These are phyloP conservation scores for Polysphondylium violaceum DNA, from an alignment of 78 protist species.

Conservation along the genomic window DNA sequence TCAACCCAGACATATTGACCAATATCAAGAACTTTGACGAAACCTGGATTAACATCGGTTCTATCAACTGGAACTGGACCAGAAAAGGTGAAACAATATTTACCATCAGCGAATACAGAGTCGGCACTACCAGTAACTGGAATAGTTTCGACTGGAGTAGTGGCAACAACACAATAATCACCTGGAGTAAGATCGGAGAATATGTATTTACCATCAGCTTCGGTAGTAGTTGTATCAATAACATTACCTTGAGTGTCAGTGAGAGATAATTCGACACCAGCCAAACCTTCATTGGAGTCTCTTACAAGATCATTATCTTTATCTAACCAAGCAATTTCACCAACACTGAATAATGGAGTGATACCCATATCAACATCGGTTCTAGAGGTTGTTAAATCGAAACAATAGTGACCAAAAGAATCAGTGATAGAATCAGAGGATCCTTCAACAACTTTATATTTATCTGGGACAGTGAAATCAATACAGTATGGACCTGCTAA, in stretches of 20 bases:
- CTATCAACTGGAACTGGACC: background rate
- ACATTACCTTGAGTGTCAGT: background rate
- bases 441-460: background rate
- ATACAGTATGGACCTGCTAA: conserved; percentile 19
- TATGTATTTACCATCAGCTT: conserved; percentile 5
- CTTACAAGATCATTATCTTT: background rate
- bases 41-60: conserved; percentile 33
- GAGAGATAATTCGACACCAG: background rate
- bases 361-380: background rate
- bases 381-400: background rate
- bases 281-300: background rate
- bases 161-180: background rate
- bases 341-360: background rate
- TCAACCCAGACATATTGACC: conserved; percentile 28
- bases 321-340: conserved; percentile 2
- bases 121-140: conserved; percentile 10
- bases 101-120: background rate
- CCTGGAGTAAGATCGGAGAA: conserved; percentile 1
- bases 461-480: background rate
- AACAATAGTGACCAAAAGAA: background rate
- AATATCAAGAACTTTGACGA: background rate
- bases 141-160: background rate
- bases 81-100: background rate
- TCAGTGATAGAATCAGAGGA: background rate
- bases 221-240: background rate